Percentiles rank a stretch among this genome's conserved stretches.
These are phyloP conservation scores for Lunasporangiospora selenospora DNA, from an alignment of 192 early-diverging fungal genomes.

Conservation along the genomic window DNA sequence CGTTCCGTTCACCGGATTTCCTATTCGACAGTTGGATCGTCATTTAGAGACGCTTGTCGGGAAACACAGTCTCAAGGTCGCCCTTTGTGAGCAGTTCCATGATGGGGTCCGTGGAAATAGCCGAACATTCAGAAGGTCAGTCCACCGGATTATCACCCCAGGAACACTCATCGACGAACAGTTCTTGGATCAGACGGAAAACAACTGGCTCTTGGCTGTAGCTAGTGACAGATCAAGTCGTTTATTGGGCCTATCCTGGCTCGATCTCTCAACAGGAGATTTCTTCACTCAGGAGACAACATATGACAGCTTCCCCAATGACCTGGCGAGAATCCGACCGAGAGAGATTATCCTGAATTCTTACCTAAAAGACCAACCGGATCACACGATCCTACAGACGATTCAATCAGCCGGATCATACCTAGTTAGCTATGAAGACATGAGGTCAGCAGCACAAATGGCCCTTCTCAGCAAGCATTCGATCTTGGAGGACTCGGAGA, in stretches of 20 bases:
- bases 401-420: constrained; percentile 10
- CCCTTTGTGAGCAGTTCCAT: constrained; percentile 73
- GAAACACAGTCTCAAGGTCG: constrained; percentile 63
- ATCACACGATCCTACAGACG: constrained; percentile 16
- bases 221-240: constrained; percentile 32
- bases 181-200: constrained; percentile 65
- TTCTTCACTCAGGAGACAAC: constrained; percentile 72
- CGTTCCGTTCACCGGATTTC: constrained; percentile 77
- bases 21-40: constrained; percentile 63
- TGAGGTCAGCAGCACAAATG: constrained; percentile 21
- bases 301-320: constrained; percentile 57
- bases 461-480: constrained; percentile 22
- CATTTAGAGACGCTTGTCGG: constrained; percentile 73
- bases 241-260: constrained; percentile 81
- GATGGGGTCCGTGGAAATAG: constrained; percentile 46
- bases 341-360: constrained; percentile 76
- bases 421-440: constrained; percentile 35
- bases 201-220: constrained; percentile 81
- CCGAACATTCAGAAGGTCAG: constrained; percentile 63
- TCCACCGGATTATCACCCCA: constrained; percentile 84
- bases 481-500: constrained; percentile 14
- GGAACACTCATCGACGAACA: constrained; percentile 86
- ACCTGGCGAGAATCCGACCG: constrained; percentile 85
- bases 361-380: constrained; percentile 5
- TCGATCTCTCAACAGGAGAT: constrained; percentile 91